Conservation (phyloP, 2,329 filamentous ascomycete genomes). For the Aureobasidium vineae region DNA sequence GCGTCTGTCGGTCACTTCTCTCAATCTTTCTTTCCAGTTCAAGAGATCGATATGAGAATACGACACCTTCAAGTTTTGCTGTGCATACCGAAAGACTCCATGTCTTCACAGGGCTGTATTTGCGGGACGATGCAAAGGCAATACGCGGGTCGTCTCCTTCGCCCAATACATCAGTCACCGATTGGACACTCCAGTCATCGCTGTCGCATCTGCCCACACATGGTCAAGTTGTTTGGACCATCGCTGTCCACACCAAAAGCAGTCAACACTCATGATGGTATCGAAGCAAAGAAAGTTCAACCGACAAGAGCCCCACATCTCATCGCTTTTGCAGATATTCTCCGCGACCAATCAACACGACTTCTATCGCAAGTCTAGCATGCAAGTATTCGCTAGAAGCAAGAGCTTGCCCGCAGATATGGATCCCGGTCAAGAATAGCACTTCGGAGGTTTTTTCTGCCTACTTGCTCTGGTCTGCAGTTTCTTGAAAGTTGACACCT, state of each 20-base stretch:
- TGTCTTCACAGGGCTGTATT: not conserved
- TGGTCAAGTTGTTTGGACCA: too few relatives aligned
- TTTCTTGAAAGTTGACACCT: not conserved
- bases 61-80: not conserved
- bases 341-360: conserved; percentile 19
- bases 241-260: not conserved
- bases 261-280: not conserved
- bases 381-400: conserved; percentile 19
- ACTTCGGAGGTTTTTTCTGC: not conserved
- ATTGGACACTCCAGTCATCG: not conserved
- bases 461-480: not conserved
- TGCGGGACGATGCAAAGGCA: not conserved
- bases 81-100: not conserved
- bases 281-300: not conserved
- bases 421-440: not conserved
- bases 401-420: not conserved
- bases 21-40: not conserved
- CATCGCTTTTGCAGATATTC: conserved; percentile 12
- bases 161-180: too few relatives aligned
- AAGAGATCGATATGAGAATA: not conserved
- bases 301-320: conserved; percentile 11
- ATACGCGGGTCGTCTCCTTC: not conserved
- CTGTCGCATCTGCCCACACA: not conserved
- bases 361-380: not conserved
- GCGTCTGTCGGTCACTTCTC: too few relatives aligned